Evolutionary conservation across 139 green algal genomes (phyloP).

Genomic region (Tetraselmis chui): DNA sequence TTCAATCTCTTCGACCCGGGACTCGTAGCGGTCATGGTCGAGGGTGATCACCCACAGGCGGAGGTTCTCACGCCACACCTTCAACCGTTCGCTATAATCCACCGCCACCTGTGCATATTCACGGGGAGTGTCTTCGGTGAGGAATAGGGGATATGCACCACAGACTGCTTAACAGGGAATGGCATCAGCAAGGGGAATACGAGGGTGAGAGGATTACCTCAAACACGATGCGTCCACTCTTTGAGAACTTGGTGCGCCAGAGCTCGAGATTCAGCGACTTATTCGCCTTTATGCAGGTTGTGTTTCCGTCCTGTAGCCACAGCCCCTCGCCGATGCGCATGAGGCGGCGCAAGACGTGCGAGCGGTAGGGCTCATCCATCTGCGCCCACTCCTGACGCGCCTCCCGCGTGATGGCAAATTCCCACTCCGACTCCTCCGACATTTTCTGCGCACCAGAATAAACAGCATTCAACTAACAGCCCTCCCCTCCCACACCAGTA

Average conservation of each 20-base stretch:
- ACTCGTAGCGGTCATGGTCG: conserved; percentile 36
- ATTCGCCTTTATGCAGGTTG: conserved; percentile 15
- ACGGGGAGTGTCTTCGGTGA: no score
- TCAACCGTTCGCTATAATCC: conserved; percentile 24
- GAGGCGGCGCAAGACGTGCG: conserved; percentile 23
- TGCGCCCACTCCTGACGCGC: conserved; percentile 24
- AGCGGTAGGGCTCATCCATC: conserved; percentile 19
- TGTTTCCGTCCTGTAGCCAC: conserved; percentile 20
- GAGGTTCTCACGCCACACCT: conserved; percentile 41
- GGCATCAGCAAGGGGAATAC: not conserved
- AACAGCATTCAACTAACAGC: no score
- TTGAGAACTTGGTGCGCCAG: conserved; percentile 35
- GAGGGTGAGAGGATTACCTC: conserved; percentile 14
- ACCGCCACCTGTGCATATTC: conserved; percentile 31
- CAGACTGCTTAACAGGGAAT: not conserved
- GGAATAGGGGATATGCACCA: not conserved
- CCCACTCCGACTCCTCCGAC: conserved; percentile 13
- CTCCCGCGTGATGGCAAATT: conserved; percentile 40
- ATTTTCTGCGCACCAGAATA: no score
- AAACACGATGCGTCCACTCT: conserved; percentile 40
- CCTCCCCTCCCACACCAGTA: not conserved
- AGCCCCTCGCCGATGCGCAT: conserved; percentile 31
- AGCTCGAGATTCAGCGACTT: conserved; percentile 31
- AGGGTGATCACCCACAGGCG: conserved; percentile 44
- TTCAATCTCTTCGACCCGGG: conserved; percentile 25